Evolutionary conservation across 2,329 filamentous ascomycete species (phyloP).

Genomic region (Xylaria hypoxylon): DNA sequence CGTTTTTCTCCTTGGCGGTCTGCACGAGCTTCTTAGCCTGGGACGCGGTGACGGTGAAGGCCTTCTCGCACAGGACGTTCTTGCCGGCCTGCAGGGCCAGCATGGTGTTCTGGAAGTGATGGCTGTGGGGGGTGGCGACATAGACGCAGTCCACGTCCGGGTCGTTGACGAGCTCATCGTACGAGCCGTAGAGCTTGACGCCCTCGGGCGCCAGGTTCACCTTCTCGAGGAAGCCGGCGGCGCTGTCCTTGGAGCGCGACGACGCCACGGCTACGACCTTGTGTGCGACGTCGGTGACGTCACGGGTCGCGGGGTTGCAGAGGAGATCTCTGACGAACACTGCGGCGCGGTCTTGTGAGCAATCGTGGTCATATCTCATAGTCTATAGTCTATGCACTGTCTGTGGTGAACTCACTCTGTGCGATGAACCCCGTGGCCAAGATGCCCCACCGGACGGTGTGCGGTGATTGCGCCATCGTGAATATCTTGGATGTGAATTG

Average conservation of each 20-base stretch:
- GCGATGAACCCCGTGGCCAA: slow-evolving; percentile 71
- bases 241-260: slow-evolving; percentile 76
- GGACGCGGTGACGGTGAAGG: slow-evolving; percentile 84
- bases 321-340: slow-evolving; percentile 83
- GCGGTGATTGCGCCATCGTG: slow-evolving; percentile 58
- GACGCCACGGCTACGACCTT: slow-evolving; percentile 83
- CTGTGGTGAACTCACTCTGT: slow-evolving; percentile 61
- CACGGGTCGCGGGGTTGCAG: slow-evolving; percentile 75
- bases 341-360: slow-evolving; percentile 44
- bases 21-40: slow-evolving; percentile 80
- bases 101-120: slow-evolving; percentile 92
- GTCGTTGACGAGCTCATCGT: slow-evolving; percentile 83
- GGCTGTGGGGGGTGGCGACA: slow-evolving; percentile 89
- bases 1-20: slow-evolving; percentile 76
- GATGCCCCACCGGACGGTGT: slow-evolving; percentile 69
- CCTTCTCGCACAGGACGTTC: slow-evolving; percentile 91
- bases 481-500: slow-evolving; percentile 15
- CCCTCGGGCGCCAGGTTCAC: slow-evolving; percentile 72
- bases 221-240: slow-evolving; percentile 77
- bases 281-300: slow-evolving; percentile 79
- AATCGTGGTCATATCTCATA: slow-evolving; percentile 3
- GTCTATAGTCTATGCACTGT: neutral
- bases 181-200: slow-evolving; percentile 81
- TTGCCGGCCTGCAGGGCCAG: slow-evolving; percentile 86
- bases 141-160: slow-evolving; percentile 86